These are phyloP conservation scores for Dactylellina sp. DNA, from an alignment of 2,329 filamentous ascomycete species.

Conservation along the genomic window DNA sequence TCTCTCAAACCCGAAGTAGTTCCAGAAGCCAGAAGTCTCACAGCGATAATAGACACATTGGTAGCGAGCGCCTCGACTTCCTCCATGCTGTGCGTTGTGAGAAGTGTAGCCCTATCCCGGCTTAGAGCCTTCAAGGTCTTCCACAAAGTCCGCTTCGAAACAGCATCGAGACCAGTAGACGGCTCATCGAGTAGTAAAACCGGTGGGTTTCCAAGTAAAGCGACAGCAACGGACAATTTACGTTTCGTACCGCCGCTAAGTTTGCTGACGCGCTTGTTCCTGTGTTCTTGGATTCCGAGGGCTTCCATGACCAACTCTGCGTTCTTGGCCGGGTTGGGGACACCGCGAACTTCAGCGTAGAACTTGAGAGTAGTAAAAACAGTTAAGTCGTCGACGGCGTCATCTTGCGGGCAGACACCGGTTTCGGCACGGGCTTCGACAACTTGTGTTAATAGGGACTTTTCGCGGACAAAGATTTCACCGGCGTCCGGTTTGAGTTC, in stretches of 20 bases:
- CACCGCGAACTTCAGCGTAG: conserved; percentile 62
- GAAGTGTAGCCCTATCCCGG: conserved; percentile 61
- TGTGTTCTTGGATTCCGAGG: conserved; percentile 60
- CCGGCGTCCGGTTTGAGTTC: conserved; percentile 81
- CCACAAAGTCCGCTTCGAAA: conserved; percentile 63
- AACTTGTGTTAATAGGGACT: conserved; percentile 55
- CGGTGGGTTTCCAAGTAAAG: conserved; percentile 62
- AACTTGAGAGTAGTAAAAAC: conserved; percentile 62
- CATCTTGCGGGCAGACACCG: conserved; percentile 63
- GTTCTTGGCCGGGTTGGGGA: conserved; percentile 61
- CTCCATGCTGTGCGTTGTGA: conserved; percentile 64
- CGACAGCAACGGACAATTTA: conserved; percentile 62
- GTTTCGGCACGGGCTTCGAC: conserved; percentile 58
- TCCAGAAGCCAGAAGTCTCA: conserved; percentile 61
- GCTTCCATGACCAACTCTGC: conserved; percentile 61
- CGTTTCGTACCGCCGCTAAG: conserved; percentile 62
- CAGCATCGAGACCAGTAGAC: conserved; percentile 62
- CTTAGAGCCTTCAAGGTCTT: conserved; percentile 61
- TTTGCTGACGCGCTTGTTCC: conserved; percentile 59
- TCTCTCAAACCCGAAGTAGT: conserved; percentile 42
- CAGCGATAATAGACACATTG: conserved; percentile 62
- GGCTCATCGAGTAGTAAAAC: conserved; percentile 62
- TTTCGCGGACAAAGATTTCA: conserved; percentile 72
- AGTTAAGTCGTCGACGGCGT: conserved; percentile 62
- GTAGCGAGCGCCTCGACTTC: conserved; percentile 63